A percentile compares a stretch with the other conserved stretches of the same genome.
These are phyloP conservation scores for Apophysomyces sp. DNA, from an alignment of 371 early-diverging fungal species.

Conservation along the genomic window DNA sequence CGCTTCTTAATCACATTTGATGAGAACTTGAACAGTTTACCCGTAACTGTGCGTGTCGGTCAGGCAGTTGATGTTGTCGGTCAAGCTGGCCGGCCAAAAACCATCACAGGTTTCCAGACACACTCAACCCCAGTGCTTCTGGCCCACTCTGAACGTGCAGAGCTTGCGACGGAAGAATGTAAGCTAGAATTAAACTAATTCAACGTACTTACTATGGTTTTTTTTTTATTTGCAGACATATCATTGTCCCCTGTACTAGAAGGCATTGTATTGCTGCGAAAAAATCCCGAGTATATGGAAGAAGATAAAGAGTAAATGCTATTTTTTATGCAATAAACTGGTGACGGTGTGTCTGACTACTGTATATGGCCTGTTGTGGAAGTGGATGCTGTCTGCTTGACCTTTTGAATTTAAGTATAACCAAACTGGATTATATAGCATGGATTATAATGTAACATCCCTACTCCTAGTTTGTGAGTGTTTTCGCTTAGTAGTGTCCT, in stretches of 20 bases:
- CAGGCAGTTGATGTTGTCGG: slow-evolving; percentile 99
- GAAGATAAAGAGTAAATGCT: slow-evolving; percentile 58
- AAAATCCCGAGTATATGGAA: slow-evolving; percentile 88
- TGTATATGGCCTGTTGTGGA: too few species aligned
- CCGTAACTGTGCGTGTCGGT: slow-evolving; percentile 95
- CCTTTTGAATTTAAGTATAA: too few species aligned
- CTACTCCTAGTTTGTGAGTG: too few species aligned
- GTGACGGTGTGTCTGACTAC: too few species aligned
- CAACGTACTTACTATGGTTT: slow-evolving; percentile 1
- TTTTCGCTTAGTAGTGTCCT: too few species aligned
- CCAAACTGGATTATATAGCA: too few species aligned
- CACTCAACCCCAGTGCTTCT: slow-evolving; percentile 98
- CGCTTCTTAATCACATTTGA: slow-evolving; percentile 96
- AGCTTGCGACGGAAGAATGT: slow-evolving; percentile 97
- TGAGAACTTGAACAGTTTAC: slow-evolving; percentile 75
- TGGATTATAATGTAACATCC: too few species aligned
- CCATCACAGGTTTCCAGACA: slow-evolving; percentile 98
- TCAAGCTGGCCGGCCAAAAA: slow-evolving; percentile 98
- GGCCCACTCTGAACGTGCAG: slow-evolving; percentile 96
- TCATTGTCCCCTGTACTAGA: slow-evolving; percentile 85
- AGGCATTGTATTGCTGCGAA: slow-evolving; percentile 92
- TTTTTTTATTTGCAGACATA: slow-evolving; percentile 47
- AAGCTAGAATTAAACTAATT: slow-evolving; percentile 14
- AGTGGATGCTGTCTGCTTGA: too few species aligned
- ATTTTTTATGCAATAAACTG: not conserved